These are phyloP conservation scores for Scortechinia acanthostroma DNA, from an alignment of 2,329 filamentous ascomycete species.

Conservation along the genomic window DNA sequence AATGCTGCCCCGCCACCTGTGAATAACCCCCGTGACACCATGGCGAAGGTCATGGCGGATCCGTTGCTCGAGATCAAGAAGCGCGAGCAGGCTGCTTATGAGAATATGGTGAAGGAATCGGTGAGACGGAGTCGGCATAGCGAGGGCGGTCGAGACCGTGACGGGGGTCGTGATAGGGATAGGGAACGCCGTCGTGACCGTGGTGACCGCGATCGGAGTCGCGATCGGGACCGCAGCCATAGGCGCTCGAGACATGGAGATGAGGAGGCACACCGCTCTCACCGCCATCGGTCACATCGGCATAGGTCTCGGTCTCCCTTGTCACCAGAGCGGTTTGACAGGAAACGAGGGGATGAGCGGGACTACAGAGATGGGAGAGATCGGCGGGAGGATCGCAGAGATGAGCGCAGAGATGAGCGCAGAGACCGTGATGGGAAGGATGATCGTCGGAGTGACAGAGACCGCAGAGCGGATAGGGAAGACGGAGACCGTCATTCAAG, in stretches of 20 bases:
- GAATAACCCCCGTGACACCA: slow-evolving; percentile 72
- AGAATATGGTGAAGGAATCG: slow-evolving; percentile 73
- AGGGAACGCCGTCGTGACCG: slow-evolving; percentile 10
- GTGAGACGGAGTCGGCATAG: slow-evolving; percentile 37
- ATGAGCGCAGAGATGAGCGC: not conserved
- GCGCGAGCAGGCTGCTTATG: slow-evolving; percentile 77
- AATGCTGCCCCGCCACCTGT: slow-evolving; percentile 52
- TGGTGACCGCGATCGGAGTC: slow-evolving; percentile 29
- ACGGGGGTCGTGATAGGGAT: slow-evolving; percentile 10
- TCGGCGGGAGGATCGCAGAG: not conserved
- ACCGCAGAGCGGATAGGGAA: not conserved
- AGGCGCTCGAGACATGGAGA: slow-evolving; percentile 3
- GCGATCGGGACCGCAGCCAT: slow-evolving; percentile 27
- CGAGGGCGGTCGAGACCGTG: slow-evolving; percentile 12
- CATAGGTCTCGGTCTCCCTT: slow-evolving; percentile 11
- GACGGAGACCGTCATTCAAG: no score
- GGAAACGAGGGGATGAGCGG: slow-evolving; percentile 6
- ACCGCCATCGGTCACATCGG: slow-evolving; percentile 9
- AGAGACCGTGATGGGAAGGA: not conserved
- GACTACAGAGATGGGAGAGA: slow-evolving; percentile 3
- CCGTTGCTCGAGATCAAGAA: slow-evolving; percentile 88
- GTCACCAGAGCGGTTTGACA: slow-evolving; percentile 12
- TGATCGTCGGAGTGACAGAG: not conserved
- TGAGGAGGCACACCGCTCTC: slow-evolving; percentile 7
- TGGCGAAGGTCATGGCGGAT: slow-evolving; percentile 81